Evolutionary conservation across 306 rosid species (phyloP).

Genomic region (Dryas alaskensis): DNA sequence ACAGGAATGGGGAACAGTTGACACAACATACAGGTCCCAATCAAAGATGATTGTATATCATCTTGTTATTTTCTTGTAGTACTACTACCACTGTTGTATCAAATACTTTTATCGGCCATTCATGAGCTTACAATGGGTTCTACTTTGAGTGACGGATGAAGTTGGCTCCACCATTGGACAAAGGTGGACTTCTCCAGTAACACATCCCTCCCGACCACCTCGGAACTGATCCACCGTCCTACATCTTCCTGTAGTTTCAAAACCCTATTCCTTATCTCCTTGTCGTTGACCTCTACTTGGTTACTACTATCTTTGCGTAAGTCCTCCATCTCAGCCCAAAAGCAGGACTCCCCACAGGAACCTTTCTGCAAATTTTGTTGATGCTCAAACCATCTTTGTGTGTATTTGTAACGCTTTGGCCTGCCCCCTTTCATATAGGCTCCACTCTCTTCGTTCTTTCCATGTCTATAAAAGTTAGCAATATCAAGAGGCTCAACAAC

Average conservation of each 20-base stretch:
- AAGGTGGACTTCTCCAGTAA: constrained; percentile 46
- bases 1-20: too few relatives aligned
- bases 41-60: too few relatives aligned
- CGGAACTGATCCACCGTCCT: constrained; percentile 31
- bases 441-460: constrained; percentile 56
- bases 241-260: constrained; percentile 24
- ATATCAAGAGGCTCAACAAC: constrained; percentile 79
- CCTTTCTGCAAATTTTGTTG: background rate
- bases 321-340: constrained; percentile 83
- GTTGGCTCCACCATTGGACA: constrained; percentile 43
- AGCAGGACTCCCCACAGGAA: constrained; percentile 47
- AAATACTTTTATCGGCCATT: constrained; percentile 13
- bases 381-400: constrained; percentile 74
- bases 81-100: too few relatives aligned
- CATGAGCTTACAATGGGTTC: constrained; percentile 9
- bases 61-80: background rate
- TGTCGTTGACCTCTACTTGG: background rate
- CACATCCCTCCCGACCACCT: constrained; percentile 33
- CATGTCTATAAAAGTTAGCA: constrained; percentile 75
- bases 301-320: constrained; percentile 28
- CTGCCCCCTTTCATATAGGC: constrained; percentile 51
- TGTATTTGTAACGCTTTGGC: constrained; percentile 59
- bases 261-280: constrained; percentile 5
- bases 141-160: constrained; percentile 33
- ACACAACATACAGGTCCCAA: too few relatives aligned